Percentiles rank a stretch among this genome's conserved stretches.
These are phyloP conservation scores for Saturnispora ahearnii DNA, from an alignment of 805 yeast species.

Conservation along the genomic window DNA sequence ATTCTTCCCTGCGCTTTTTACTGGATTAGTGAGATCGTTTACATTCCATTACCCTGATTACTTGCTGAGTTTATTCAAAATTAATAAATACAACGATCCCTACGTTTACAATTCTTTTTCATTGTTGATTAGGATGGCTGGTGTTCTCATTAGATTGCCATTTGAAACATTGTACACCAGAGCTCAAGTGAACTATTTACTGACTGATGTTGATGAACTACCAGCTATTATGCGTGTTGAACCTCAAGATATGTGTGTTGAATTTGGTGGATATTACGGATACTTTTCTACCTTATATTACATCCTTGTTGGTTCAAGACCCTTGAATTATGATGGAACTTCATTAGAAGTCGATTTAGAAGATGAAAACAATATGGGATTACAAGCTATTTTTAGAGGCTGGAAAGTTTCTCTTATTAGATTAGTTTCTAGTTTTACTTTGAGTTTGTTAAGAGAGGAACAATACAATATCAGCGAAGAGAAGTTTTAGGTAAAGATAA, in stretches of 20 bases:
- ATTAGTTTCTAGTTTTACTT: conserved; percentile 76
- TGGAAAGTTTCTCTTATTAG: conserved; percentile 85
- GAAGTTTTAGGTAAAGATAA: conserved; percentile 21
- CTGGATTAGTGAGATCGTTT: conserved; percentile 23
- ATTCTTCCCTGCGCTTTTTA: conserved; percentile 50
- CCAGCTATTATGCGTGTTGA: conserved; percentile 39
- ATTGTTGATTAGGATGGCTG: conserved; percentile 53
- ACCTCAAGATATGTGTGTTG: conserved; percentile 46
- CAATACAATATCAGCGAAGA: conserved; percentile 35
- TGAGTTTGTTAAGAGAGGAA: conserved; percentile 48
- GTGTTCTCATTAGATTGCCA: conserved; percentile 72
- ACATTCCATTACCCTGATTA: conserved; percentile 36
- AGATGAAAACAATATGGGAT: conserved; percentile 33
- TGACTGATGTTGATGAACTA: conserved; percentile 25
- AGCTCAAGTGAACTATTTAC: conserved; percentile 65
- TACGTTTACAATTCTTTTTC: conserved; percentile 48
- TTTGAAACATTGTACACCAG: conserved; percentile 79
- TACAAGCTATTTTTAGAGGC: conserved; percentile 65
- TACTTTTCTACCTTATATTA: conserved; percentile 45
- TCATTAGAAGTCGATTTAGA: conserved; percentile 25
- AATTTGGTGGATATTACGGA: conserved; percentile 48
- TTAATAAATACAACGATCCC: conserved; percentile 61
- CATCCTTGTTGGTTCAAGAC: conserved; percentile 31
- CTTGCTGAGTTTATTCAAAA: conserved; percentile 50
- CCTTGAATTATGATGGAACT: conserved; percentile 20